Conservation (phyloP, 345 rosid species). For the Murraya paniculata region DNA sequence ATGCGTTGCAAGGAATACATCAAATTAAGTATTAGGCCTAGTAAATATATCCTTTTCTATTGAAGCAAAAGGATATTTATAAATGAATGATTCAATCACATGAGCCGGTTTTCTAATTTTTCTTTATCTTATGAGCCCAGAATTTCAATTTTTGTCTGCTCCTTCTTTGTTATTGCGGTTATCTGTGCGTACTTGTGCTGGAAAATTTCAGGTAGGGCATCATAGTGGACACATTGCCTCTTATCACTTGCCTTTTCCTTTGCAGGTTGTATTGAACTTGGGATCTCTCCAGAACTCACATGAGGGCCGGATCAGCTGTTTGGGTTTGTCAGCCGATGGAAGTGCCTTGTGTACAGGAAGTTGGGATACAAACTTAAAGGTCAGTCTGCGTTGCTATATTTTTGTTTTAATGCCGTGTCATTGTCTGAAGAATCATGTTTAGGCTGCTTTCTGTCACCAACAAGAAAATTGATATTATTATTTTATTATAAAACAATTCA, state of each 20-base stretch:
- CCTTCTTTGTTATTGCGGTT: not conserved
- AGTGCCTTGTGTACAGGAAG: constrained; percentile 99
- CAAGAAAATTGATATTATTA: too few species aligned
- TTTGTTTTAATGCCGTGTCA: constrained; percentile 2
- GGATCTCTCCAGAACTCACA: constrained; percentile 80
- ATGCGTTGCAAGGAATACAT: not conserved
- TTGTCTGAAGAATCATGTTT: not conserved
- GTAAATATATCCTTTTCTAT: not conserved
- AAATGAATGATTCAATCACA: not conserved
- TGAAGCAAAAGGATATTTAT: not conserved
- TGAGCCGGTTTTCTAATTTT: not conserved
- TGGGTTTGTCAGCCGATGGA: constrained; percentile 96
- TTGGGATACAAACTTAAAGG: constrained; percentile 95
- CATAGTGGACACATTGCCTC: not conserved
- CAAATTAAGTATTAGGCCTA: not conserved
- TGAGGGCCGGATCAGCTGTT: constrained; percentile 66
- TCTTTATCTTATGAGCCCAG: not conserved
- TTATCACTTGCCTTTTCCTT: constrained; percentile 12
- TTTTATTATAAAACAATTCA: not conserved
- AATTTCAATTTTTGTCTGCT: not conserved
- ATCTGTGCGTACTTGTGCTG: not conserved
- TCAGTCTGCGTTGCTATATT: constrained; percentile 27
- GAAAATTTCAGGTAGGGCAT: not conserved
- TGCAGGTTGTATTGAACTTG: constrained; percentile 80
- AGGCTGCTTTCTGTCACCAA: not conserved